Evolutionary conservation across 371 early-diverging fungal species (phyloP).

Genomic region (Apophysomyces variabilis): DNA sequence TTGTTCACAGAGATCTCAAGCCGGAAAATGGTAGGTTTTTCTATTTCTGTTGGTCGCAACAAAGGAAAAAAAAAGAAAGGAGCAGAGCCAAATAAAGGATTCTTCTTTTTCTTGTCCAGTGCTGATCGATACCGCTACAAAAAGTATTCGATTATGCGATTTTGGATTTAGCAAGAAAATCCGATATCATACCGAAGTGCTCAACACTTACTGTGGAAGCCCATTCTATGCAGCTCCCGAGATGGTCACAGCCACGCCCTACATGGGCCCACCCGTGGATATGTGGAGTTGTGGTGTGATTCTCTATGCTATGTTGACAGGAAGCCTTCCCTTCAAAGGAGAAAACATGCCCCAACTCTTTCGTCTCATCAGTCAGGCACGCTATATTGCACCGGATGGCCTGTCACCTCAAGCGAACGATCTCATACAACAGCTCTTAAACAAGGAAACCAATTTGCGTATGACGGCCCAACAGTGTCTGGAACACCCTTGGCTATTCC

Average conservation of each 20-base stretch:
- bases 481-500: slow-evolving; percentile 74
- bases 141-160: slow-evolving; percentile 84
- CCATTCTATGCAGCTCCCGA: slow-evolving; percentile 92
- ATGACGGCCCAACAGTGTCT: slow-evolving; percentile 78
- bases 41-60: slow-evolving; percentile 1
- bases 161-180: slow-evolving; percentile 95
- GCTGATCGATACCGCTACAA: slow-evolving; percentile 72
- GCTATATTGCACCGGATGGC: slow-evolving; percentile 56
- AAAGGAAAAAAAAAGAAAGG: too few relatives aligned
- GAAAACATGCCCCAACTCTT: slow-evolving; percentile 75
- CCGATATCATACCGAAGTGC: slow-evolving; percentile 76
- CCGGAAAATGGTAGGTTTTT: slow-evolving; percentile 72
- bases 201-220: slow-evolving; percentile 95
- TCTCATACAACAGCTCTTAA: slow-evolving; percentile 62
- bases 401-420: slow-evolving; percentile 45
- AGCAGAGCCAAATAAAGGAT: too few relatives aligned
- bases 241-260: slow-evolving; percentile 76
- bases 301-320: slow-evolving; percentile 74
- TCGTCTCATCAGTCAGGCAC: slow-evolving; percentile 66
- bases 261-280: slow-evolving; percentile 79
- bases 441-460: slow-evolving; percentile 63
- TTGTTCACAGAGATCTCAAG: slow-evolving; percentile 91
- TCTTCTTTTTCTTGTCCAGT: slow-evolving; percentile 35
- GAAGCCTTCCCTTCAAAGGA: slow-evolving; percentile 84
- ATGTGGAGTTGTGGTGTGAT: slow-evolving; percentile 84